Conservation (phyloP, 495 filamentous ascomycete species). For the Cercophora samala region DNA sequence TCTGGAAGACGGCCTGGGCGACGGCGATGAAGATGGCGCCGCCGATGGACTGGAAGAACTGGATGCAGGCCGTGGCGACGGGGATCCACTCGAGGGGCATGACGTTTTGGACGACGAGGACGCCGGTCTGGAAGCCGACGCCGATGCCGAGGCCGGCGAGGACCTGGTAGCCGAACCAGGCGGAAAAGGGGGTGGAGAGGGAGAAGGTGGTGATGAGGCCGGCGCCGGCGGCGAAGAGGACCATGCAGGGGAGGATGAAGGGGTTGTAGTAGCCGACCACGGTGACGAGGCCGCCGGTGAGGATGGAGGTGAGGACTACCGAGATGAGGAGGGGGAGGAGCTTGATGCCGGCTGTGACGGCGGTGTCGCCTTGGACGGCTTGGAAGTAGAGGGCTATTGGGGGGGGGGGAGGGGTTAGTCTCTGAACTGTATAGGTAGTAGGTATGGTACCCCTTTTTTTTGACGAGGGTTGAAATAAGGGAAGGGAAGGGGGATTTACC, state of each 20-base stretch:
- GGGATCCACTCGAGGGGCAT: constrained; percentile 56
- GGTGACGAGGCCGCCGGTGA: constrained; percentile 42
- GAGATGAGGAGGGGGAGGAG: constrained; percentile 71
- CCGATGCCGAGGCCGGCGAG: constrained; percentile 46
- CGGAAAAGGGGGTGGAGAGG: constrained; percentile 40
- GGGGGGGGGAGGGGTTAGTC: constrained; percentile 11
- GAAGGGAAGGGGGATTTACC: constrained; percentile 37
- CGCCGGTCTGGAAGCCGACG: constrained; percentile 42
- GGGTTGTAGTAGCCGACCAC: constrained; percentile 54
- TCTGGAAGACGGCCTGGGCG: constrained; percentile 64
- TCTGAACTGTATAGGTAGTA: no score
- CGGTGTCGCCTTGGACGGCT: constrained; percentile 67
- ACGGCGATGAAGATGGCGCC: constrained; percentile 68
- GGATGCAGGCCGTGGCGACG: constrained; percentile 60
- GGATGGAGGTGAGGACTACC: constrained; percentile 54
- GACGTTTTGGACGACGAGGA: constrained; percentile 53
- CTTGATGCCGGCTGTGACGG: constrained; percentile 73
- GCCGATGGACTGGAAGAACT: constrained; percentile 65
- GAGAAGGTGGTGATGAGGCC: constrained; percentile 51
- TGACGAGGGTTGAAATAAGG: no score
- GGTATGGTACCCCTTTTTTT: no score
- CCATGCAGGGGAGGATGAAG: constrained; percentile 43
- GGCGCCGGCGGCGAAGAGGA: constrained; percentile 46
- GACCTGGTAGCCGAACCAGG: constrained; percentile 57
- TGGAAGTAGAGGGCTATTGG: constrained; percentile 77